Base-by-base conservation (phyloP, 768 basidiomycete genomes). In the Agrocybe pediades region DNA sequence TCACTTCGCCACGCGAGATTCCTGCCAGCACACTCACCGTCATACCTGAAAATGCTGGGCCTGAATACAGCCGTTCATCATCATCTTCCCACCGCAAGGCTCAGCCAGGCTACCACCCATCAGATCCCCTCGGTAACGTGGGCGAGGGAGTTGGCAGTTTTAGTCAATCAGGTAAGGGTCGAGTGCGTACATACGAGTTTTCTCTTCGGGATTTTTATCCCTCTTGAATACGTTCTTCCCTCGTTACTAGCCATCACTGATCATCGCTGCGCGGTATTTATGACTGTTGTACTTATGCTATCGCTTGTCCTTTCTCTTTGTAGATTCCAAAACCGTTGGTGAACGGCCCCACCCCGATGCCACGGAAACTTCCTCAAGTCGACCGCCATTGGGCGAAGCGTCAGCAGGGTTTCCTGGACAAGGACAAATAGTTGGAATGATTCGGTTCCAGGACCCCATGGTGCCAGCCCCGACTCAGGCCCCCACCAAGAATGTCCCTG, bases 361-460 rank as follows among this genome's bases (percentile, higher is more conserved):
- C n/a, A n/a, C n/a, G n/a, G n/a, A n/a, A n/a, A 36, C 3, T 36
- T n/a, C 11, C 33, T 13, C 4, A 3, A 36, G 33, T n/a, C 33
- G 33, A n/a, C 33, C 4, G 33, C 5, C 4, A 15, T 15, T 15
- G 4, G 3, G 13, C n/a, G 33, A 36, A 36, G 33, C 33, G 13
- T 13, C 33, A 36, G 33, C 11, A 3, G 26, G 13, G 33, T 36
- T 45, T 20, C 44, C 45, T 26, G 36, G 45, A 41, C 44, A 50
- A 11, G 51, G 23, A 19, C 49, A 51, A 1, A 51, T 44, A 25
- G 33, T 36, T 13, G 55, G 55, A 23, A 41, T 48, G 26, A 44
- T 56, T 30, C 54, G 48, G 49, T 54, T 62, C 41, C 59, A 56
- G 41, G 41, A 56, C 24, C 51, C 55, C 47, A 30, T 56, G 55